Evolutionary conservation across 2,329 filamentous ascomycete species (phyloP), one percentile per base, ranked within the genome.

Genomic region (Penicillium psychrosexuale): DNA sequence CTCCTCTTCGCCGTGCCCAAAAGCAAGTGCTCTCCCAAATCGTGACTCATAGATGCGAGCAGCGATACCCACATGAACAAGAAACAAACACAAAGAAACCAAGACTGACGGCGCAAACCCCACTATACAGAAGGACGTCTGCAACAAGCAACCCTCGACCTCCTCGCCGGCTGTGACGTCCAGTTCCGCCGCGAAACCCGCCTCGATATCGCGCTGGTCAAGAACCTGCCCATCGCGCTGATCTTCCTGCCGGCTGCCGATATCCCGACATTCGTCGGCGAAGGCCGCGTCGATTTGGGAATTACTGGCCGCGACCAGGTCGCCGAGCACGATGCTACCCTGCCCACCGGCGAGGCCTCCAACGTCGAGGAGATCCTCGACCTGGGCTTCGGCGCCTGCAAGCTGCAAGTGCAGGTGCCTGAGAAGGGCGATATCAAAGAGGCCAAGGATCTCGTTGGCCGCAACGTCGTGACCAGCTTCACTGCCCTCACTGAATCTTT

Each of bases 1-100:
- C 83, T 97, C 54, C 84, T 97, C 60, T 97, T 99, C 72, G 94
- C 94, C 59, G 90, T 99, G n/a, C 94, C 94, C 58, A 99, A 99
- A 80, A 99, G 91, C 92, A 79, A 80, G 89, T 85, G 52, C 47
- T 49, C 60, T 48, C 57, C 44, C 36, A 50, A 28, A 24, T 42
- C 49, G 53, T 63, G 62, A 67, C 54, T 66, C 61, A 63, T 53
- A 51, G 42, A 42, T 52, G 49, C 45, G 36, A 47, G 40, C 48
- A 33, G 33, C 44, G 60, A 45, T 55, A 42, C 58, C 50, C 46
- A 27, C 34, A 34, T 11, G 47, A 39, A 36, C 46, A 42, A 45
- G 33, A 24, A 51, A 44, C 45, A 36, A 47, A 49, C 27, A 42
- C 15, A 19, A 45, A 24, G 27, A 55, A 59, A 15, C 15, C 13